Evolutionary conservation across 2,329 filamentous ascomycete species (phyloP).

Genomic region (Westerdykella sp.): DNA sequence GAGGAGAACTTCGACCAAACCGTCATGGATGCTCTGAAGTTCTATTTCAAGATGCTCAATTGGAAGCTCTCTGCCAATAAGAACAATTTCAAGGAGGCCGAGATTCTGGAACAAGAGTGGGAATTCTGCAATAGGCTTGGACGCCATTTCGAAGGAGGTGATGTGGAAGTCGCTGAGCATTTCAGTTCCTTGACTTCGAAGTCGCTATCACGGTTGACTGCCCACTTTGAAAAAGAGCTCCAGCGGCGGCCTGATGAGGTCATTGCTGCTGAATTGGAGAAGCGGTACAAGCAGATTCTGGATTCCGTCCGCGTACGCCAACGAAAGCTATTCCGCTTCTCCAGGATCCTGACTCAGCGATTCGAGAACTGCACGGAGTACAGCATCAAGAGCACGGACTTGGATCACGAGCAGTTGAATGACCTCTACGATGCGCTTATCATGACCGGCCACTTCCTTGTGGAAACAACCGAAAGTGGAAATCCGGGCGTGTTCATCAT

Average conservation of each 20-base stretch:
- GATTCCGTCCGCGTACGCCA: conserved; percentile 95
- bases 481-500: conserved; percentile 70
- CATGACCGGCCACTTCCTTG: conserved; percentile 77
- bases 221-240: conserved; percentile 87
- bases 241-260: conserved; percentile 79
- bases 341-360: conserved; percentile 78
- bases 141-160: conserved; percentile 81
- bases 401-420: conserved; percentile 61
- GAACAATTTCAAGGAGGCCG: conserved; percentile 98
- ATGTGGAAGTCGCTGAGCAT: conserved; percentile 95
- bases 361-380: conserved; percentile 98
- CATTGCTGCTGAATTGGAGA: conserved; percentile 77
- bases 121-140: conserved; percentile 94
- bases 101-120: conserved; percentile 96
- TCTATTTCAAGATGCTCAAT: conserved; percentile 98
- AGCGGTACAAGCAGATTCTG: conserved; percentile 89
- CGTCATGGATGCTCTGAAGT: conserved; percentile 86
- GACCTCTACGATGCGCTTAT: conserved; percentile 76
- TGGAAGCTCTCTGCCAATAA: conserved; percentile 98
- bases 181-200: conserved; percentile 90
- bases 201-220: conserved; percentile 77
- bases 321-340: conserved; percentile 93
- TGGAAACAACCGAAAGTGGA: conserved; percentile 64
- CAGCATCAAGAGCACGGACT: conserved; percentile 69
- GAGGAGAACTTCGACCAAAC: conserved; percentile 93